Evolutionary conservation across 306 rosid genomes (phyloP), one percentile per base, ranked within the genome.

Genomic region (Trifolium pratense): DNA sequence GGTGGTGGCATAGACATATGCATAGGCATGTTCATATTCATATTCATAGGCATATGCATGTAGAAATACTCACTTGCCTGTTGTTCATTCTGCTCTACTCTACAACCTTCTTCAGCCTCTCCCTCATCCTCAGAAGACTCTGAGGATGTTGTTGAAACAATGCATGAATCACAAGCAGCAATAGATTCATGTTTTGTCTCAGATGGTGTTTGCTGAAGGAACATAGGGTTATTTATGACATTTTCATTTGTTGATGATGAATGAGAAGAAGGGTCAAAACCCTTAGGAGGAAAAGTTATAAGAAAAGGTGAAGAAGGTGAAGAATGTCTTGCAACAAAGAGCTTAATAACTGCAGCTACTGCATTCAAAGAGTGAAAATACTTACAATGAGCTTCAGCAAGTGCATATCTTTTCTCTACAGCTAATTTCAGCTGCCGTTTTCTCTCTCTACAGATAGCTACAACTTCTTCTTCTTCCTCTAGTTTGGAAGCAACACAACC

Each of bases 401-500:
- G 95, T 72, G 77, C 91, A 71, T 83, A 76, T 67, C 99, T 91
- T 86, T 83, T 89, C 80, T 91, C 97, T 65, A 94, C 91, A 2
- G 97, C 97, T 25, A 84, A 52, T 78, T 91, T 94, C 48, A 94
- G 79, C 56, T 80, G 87, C 3, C 84, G 86, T 25, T 89, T 94
- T 82, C 99, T 91, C 86, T 91, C 97, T 84, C 86, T 86, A 69
- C 99, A 94, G 10, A 94, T 89, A 25, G 87, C 70, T 3, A 94
- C 92, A 0, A 88, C 96, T 79, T 82, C 91, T 51, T 84, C 94
- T 78, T 91, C 97, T 21, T 89, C 99, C 92, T 88, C 98, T 66
- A 94, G 94, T 85, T 89, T 94, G 17, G 99, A 94, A 32, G 97
- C 91, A 42, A 88, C 96, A 83, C 99, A 91, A 0, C 99, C 97